phyloP scores from a whole-genome alignment of 164 flowering plant genomes.

The Echeveria elegans region DNA sequence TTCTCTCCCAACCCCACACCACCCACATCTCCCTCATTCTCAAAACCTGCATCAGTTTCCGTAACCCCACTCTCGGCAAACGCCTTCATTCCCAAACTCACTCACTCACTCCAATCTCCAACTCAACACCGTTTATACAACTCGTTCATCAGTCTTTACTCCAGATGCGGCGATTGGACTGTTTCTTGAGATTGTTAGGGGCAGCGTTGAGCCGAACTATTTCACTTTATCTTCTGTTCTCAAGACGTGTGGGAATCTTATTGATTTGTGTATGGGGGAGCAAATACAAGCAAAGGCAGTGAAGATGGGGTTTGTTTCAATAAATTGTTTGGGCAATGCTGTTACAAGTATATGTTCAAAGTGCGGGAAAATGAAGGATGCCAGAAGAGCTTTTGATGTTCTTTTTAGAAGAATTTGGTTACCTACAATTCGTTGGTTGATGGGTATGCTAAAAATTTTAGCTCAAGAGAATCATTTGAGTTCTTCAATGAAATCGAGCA shows the following conservation, averaged over 20 bases:
- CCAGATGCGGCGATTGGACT: constrained; percentile 58
- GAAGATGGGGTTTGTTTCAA: constrained; percentile 44
- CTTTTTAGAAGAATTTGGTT: constrained; percentile 62
- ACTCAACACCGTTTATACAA: constrained; percentile 42
- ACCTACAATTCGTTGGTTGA: constrained; percentile 58
- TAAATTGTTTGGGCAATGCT: constrained; percentile 67
- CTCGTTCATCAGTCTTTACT: constrained; percentile 58
- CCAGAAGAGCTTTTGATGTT: constrained; percentile 61
- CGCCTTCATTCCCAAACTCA: constrained; percentile 40
- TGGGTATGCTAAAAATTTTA: constrained; percentile 43
- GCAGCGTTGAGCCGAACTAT: constrained; percentile 49
- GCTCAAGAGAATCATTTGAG: constrained; percentile 50
- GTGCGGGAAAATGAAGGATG: constrained; percentile 59
- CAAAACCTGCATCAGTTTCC: constrained; percentile 58
- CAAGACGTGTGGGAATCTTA: constrained; percentile 66
- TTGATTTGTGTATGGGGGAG: constrained; percentile 36
- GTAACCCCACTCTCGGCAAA: constrained; percentile 43
- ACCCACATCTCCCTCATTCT: constrained; percentile 40
- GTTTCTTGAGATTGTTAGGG: constrained; percentile 42
- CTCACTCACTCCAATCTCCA: constrained; percentile 34
- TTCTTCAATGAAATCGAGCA: constrained; percentile 44
- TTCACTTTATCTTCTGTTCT: constrained; percentile 67
- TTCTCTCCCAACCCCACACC: neutral
- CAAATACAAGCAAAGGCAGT: constrained; percentile 49
- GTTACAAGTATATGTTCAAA: constrained; percentile 63